Conservation (phyloP, 371 early-diverging fungal species). For the Hamiltosporidium tvaerminnensis region DNA sequence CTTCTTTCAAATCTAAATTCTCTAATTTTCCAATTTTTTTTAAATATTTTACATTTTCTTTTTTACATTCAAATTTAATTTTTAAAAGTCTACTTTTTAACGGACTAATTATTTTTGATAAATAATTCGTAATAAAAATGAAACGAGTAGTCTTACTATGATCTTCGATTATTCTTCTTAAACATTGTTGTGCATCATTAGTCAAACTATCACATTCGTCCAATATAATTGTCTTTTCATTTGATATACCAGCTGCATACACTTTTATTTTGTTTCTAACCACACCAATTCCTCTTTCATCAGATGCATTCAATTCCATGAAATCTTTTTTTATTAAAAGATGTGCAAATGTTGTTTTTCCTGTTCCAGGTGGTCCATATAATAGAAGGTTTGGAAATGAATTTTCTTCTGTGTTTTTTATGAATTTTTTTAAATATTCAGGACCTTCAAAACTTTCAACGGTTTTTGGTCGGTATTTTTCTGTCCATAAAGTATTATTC, state of each 20-base stretch:
- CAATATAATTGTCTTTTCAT: conserved; percentile 75
- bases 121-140: conserved; percentile 90
- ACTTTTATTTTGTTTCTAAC: conserved; percentile 83
- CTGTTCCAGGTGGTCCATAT: conserved; percentile 94
- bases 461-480: conserved; percentile 51
- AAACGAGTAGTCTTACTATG: conserved; percentile 82
- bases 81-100: conserved; percentile 46
- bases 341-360: conserved; percentile 90
- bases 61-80: conserved; percentile 27
- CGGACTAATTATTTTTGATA: conserved; percentile 56
- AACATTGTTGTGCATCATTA: conserved; percentile 82
- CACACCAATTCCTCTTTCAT: conserved; percentile 88
- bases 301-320: conserved; percentile 92
- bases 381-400: conserved; percentile 79
- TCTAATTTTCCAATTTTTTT: conserved; percentile 35
- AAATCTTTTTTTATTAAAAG: conserved; percentile 63
- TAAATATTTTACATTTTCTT: conserved; percentile 10
- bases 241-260: conserved; percentile 74
- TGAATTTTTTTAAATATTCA: conserved; percentile 32
- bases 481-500: conserved; percentile 42
- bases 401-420: conserved; percentile 16
- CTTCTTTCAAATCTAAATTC: conserved; percentile 8
- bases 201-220: conserved; percentile 99
- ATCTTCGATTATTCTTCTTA: conserved; percentile 91
- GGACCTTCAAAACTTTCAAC: conserved; percentile 26